A percentile compares a stretch with the other conserved stretches of the same genome.
phyloP scores from a whole-genome alignment of 2,329 filamentous ascomycete genomes.

The Xylariaceae sp. region DNA sequence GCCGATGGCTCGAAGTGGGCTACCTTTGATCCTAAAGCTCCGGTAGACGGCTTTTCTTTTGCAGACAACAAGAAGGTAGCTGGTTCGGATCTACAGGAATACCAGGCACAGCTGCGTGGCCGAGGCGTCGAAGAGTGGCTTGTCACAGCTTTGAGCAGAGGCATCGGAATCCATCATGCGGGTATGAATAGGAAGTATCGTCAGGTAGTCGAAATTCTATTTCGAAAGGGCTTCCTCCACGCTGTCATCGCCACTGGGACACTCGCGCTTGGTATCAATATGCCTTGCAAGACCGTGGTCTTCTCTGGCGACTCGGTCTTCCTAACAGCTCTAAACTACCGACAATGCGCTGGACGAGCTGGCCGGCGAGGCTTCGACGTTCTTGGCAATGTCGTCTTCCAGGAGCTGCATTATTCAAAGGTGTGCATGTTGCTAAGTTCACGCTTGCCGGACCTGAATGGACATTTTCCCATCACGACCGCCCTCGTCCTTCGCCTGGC shows the following conservation, averaged over 20 bases:
- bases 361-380: constrained; percentile 82
- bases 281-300: constrained; percentile 83
- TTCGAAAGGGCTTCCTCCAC: constrained; percentile 73
- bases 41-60: constrained; percentile 25
- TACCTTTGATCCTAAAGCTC: constrained; percentile 62
- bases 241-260: constrained; percentile 80
- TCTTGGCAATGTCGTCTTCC: constrained; percentile 80
- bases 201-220: constrained; percentile 76
- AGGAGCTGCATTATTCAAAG: constrained; percentile 62
- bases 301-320: constrained; percentile 77
- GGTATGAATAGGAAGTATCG: constrained; percentile 82
- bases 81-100: constrained; percentile 63
- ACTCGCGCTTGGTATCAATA: constrained; percentile 79
- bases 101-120: constrained; percentile 43
- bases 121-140: constrained; percentile 60
- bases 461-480: constrained; percentile 80
- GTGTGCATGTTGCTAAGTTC: constrained; percentile 75
- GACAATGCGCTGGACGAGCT: constrained; percentile 78
- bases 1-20: constrained; percentile 52
- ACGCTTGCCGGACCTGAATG: constrained; percentile 73
- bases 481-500: constrained; percentile 73
- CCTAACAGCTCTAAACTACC: constrained; percentile 77
- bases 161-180: constrained; percentile 79
- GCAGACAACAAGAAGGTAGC: constrained; percentile 45
- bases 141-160: constrained; percentile 67